Conservation (phyloP, 495 filamentous ascomycete genomes). For the Neurospora sp. region DNA sequence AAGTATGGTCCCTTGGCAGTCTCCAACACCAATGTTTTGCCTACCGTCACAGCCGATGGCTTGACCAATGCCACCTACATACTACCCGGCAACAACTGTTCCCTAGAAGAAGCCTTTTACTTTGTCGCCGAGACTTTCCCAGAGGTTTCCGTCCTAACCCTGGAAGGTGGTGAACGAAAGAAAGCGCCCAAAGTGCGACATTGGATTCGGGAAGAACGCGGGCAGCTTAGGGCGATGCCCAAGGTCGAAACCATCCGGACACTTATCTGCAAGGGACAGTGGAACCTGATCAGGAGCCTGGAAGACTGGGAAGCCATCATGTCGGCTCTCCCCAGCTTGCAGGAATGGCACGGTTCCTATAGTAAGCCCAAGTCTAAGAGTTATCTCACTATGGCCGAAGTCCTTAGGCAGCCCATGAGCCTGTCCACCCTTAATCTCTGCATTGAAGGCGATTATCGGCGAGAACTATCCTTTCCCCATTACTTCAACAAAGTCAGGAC, state of each 20-base stretch:
- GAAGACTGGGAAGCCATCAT: conserved; percentile 52
- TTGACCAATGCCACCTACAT: conserved; percentile 42
- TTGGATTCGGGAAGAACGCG: conserved; percentile 27
- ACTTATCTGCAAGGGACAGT: conserved; percentile 61
- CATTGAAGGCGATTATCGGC: conserved; percentile 56
- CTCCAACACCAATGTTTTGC: conserved; percentile 30
- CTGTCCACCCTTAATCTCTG: conserved; percentile 53
- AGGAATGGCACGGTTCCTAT: conserved; percentile 64
- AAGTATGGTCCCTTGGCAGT: conserved; percentile 33
- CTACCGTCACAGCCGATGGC: conserved; percentile 37
- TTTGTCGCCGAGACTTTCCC: conserved; percentile 48
- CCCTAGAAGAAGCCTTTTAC: conserved; percentile 55
- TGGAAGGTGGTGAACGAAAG: conserved; percentile 66
- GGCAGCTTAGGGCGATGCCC: conserved; percentile 17
- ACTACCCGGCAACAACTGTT: conserved; percentile 51
- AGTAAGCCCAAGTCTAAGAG: conserved; percentile 58
- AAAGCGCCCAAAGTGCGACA: conserved; percentile 56
- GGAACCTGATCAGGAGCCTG: conserved; percentile 61
- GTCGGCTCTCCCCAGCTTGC: conserved; percentile 50
- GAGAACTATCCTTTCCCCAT: conserved; percentile 42
- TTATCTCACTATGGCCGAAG: conserved; percentile 52
- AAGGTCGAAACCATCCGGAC: conserved; percentile 36
- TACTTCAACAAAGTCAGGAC: conserved; percentile 45
- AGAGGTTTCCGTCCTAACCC: conserved; percentile 53
- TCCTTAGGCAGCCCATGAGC: conserved; percentile 41